A percentile compares a stretch with the other conserved stretches of the same genome.
Evolutionary conservation across 768 basidiomycete genomes (phyloP).

Genomic region (Boletellus ananas): DNA sequence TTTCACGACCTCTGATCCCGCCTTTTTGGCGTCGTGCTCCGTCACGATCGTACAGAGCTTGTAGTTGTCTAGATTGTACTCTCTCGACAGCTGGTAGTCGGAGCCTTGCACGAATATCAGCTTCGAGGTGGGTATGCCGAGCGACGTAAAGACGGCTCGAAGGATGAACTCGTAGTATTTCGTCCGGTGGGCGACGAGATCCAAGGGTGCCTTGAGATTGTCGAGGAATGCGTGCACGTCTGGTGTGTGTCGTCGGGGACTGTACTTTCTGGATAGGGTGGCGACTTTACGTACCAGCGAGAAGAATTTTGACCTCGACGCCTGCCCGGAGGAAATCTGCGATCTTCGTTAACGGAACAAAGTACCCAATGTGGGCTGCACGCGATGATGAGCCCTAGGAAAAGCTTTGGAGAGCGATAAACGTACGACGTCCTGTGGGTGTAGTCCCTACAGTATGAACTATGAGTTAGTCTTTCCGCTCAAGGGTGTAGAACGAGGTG

Average conservation of each 20-base stretch:
- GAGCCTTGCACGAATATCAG: slow-evolving; percentile 86
- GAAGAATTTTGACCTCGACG: slow-evolving; percentile 81
- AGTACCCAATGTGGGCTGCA: slow-evolving; percentile 94
- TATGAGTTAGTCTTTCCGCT: neutral
- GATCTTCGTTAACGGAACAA: slow-evolving; percentile 91
- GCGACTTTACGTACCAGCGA: slow-evolving; percentile 55
- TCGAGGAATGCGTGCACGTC: slow-evolving; percentile 98
- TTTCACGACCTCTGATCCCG: slow-evolving; percentile 98
- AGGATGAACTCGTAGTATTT: slow-evolving; percentile 88
- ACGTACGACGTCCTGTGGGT: slow-evolving; percentile 89
- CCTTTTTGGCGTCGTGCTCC: slow-evolving; percentile 97
- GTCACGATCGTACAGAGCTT: slow-evolving; percentile 85
- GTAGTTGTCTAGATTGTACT: slow-evolving; percentile 96
- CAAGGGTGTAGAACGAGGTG: slow-evolving; percentile 14
- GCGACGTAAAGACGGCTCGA: slow-evolving; percentile 76
- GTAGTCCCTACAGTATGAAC: slow-evolving; percentile 64
- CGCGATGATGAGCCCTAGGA: neutral
- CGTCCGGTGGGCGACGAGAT: slow-evolving; percentile 82
- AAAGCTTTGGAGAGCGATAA: neutral
- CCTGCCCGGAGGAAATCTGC: slow-evolving; percentile 93
- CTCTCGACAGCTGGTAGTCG: slow-evolving; percentile 84
- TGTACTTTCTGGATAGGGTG: neutral
- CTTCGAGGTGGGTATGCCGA: slow-evolving; percentile 86
- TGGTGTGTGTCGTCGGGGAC: slow-evolving; percentile 23
- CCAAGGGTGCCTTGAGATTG: slow-evolving; percentile 92